phyloP scores from a whole-genome alignment of 495 filamentous ascomycete genomes.

The Neurospora africana region DNA sequence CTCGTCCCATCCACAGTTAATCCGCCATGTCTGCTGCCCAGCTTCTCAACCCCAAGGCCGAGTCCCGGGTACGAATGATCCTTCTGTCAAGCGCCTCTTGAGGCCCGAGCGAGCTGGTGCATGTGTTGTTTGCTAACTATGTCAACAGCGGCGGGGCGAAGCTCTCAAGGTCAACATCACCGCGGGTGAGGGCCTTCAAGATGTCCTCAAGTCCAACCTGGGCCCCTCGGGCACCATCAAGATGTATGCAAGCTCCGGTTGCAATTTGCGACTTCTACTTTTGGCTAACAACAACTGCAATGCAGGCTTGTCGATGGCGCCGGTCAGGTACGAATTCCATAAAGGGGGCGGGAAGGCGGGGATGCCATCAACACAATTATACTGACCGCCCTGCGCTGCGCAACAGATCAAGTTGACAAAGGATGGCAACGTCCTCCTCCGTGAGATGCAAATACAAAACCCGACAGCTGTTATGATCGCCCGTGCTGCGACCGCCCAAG shows the following conservation, averaged over 20 bases:
- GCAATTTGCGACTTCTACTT: not conserved
- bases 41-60: conserved; percentile 95
- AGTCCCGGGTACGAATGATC: conserved; percentile 64
- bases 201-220: conserved; percentile 94
- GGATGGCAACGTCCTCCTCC: conserved; percentile 89
- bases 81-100: not conserved
- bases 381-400: not conserved
- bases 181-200: conserved; percentile 86
- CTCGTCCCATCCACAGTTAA: conserved; percentile 2
- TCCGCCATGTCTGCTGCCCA: conserved; percentile 76
- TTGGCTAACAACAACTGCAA: conserved; percentile 18
- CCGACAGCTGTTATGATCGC: conserved; percentile 97
- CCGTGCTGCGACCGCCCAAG: conserved; percentile 90
- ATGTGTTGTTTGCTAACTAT: conserved; percentile 15
- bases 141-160: conserved; percentile 75
- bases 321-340: conserved; percentile 58
- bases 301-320: conserved; percentile 87
- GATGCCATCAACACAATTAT: not conserved
- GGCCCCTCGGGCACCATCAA: conserved; percentile 92
- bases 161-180: conserved; percentile 93
- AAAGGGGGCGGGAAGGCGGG: conserved; percentile 1
- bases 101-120: not conserved
- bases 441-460: conserved; percentile 95
- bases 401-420: conserved; percentile 95
- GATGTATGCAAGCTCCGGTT: conserved; percentile 53